A percentile compares a stretch with the other conserved stretches of the same genome.
phyloP scores from a whole-genome alignment of 2,329 filamentous ascomycete species.

The Macroventuria anomochaeta region DNA sequence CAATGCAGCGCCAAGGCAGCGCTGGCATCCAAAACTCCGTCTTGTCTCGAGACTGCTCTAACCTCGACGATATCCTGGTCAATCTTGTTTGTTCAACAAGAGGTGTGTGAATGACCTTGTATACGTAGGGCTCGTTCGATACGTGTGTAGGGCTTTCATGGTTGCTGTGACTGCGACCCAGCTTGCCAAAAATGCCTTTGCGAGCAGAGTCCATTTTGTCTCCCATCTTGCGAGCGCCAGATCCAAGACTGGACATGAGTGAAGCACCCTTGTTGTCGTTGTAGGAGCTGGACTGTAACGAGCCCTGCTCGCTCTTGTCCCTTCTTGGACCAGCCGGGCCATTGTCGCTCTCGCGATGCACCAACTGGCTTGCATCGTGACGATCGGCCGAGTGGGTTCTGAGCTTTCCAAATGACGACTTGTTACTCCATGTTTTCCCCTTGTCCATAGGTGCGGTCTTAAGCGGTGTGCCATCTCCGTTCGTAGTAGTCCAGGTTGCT shows the following conservation, averaged over 20 bases:
- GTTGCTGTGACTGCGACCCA: conserved; percentile 72
- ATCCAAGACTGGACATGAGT: conserved; percentile 76
- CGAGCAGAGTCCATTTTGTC: conserved; percentile 74
- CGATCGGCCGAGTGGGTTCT: conserved; percentile 79
- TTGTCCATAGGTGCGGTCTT: conserved; percentile 70
- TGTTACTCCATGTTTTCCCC: conserved; percentile 72
- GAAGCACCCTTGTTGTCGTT: conserved; percentile 66
- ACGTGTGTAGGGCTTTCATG: conserved; percentile 68
- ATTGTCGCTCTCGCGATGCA: conserved; percentile 41
- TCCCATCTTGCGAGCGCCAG: conserved; percentile 74
- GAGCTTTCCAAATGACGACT: conserved; percentile 65
- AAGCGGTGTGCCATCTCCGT: conserved; percentile 54
- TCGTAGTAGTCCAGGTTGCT: conserved; percentile 39
- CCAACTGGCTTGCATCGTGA: conserved; percentile 44
- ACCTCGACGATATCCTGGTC: conserved; percentile 86
- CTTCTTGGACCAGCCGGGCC: conserved; percentile 28
- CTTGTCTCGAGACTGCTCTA: conserved; percentile 90
- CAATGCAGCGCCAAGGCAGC: conserved; percentile 92
- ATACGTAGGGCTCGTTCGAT: conserved; percentile 80
- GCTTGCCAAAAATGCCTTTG: conserved; percentile 83
- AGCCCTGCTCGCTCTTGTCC: conserved; percentile 43
- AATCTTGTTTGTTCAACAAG: conserved; percentile 87
- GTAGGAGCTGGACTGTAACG: conserved; percentile 57
- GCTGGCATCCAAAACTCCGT: conserved; percentile 99
- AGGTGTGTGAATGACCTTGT: conserved; percentile 84